Percentiles rank a stretch among this genome's conserved stretches.
Evolutionary conservation across 768 basidiomycete species (phyloP).

Genomic region (Pleurotus tuoliensis): DNA sequence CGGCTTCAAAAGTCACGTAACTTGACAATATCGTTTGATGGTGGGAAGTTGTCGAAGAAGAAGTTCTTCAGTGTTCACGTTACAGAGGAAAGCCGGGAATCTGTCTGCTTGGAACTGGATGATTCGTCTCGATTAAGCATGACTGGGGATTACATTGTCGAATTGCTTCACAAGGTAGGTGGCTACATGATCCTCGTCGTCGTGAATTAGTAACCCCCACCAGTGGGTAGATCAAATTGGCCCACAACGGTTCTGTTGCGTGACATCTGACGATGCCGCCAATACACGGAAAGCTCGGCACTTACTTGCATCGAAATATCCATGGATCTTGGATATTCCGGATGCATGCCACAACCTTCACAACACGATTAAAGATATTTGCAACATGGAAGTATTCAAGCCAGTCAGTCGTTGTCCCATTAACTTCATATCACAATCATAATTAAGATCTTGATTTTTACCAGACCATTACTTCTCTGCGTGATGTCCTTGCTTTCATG

Average conservation of each 20-base stretch:
- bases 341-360: conserved; percentile 7
- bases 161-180: conserved; percentile 6
- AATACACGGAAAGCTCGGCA: neutral
- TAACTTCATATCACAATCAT: neutral
- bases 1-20: conserved; percentile 3
- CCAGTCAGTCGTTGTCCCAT: conserved; percentile 5
- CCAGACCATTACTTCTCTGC: conserved; percentile 4
- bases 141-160: conserved; percentile 9
- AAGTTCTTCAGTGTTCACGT: conserved; percentile 9
- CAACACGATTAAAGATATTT: conserved; percentile 8
- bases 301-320: neutral
- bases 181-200: neutral
- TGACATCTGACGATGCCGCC: neutral
- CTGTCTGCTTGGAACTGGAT: conserved; percentile 11
- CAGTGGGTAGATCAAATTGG: neutral
- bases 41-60: conserved; percentile 9
- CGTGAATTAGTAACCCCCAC: too few species aligned
- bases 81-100: conserved; percentile 6
- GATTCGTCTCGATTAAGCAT: conserved; percentile 13
- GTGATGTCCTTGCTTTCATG: conserved; percentile 9
- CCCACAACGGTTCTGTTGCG: neutral
- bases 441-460: neutral
- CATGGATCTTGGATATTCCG: conserved; percentile 6
- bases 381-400: conserved; percentile 1
- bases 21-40: conserved; percentile 12